These are phyloP conservation scores for Geum urbanum DNA, from an alignment of 306 rosid genomes.

Conservation along the genomic window DNA sequence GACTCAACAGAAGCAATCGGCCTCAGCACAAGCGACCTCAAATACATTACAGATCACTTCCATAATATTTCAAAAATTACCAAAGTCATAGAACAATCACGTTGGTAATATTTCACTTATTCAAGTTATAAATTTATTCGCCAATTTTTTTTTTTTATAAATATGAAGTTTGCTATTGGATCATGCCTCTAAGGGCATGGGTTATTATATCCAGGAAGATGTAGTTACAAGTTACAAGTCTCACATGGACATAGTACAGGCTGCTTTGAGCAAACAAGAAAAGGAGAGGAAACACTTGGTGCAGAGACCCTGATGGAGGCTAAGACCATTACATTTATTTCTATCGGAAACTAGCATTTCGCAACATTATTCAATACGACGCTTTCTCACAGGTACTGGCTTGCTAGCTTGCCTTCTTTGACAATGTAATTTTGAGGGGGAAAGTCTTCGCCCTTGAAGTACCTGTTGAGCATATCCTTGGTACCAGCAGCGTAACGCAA, in stretches of 20 bases:
- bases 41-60: conserved; percentile 87
- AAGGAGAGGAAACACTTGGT: not conserved
- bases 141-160: too few relatives aligned
- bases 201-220: conserved; percentile 14
- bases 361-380: conserved; percentile 6
- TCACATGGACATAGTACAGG: conserved; percentile 3
- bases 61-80: too few relatives aligned
- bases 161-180: too few relatives aligned
- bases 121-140: too few relatives aligned
- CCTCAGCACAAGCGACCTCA: conserved; percentile 58
- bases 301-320: not conserved
- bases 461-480: conserved; percentile 88
- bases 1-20: conserved; percentile 85
- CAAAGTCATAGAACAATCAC: too few relatives aligned
- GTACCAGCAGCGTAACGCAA: conserved; percentile 86
- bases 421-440: conserved; percentile 92
- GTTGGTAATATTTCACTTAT: too few relatives aligned
- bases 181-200: too few relatives aligned
- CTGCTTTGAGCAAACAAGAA: not conserved
- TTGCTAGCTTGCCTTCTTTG: conserved; percentile 80
- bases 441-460: conserved; percentile 87
- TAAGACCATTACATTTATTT: conserved; percentile 10
- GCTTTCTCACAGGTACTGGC: conserved; percentile 56
- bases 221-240: not conserved
- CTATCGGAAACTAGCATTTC: conserved; percentile 4